phyloP scores from a whole-genome alignment of 495 filamentous ascomycete species.

The Tricharina praecox region DNA sequence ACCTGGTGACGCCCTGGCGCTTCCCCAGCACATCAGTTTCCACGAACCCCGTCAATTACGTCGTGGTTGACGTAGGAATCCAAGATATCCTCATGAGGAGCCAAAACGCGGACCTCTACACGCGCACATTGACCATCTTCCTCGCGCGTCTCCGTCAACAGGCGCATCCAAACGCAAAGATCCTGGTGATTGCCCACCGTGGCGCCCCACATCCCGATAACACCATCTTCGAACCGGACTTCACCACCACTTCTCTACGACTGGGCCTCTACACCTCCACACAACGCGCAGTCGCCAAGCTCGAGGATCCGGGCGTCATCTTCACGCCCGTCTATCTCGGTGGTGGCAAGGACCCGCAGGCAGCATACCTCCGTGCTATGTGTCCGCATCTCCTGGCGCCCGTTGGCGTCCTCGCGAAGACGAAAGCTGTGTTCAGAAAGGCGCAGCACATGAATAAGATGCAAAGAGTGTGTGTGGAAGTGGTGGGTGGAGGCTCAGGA shows the following conservation, averaged over 20 bases:
- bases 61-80: conserved; percentile 15
- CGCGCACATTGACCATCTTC: conserved; percentile 10
- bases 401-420: not conserved
- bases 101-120: conserved; percentile 6
- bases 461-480: conserved; percentile 9
- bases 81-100: conserved; percentile 10
- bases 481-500: not conserved
- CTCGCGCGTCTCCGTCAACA: conserved; percentile 16
- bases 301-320: not conserved
- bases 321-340: not conserved
- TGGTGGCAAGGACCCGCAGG: conserved; percentile 2
- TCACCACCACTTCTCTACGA: not conserved
- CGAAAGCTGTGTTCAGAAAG: not conserved
- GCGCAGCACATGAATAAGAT: not conserved
- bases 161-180: conserved; percentile 11
- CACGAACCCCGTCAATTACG: not conserved
- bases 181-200: conserved; percentile 11
- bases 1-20: conserved; percentile 10
- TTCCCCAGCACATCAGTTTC: conserved; percentile 6
- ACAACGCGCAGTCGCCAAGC: conserved; percentile 4
- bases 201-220: not conserved
- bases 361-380: conserved; percentile 9
- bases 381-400: conserved; percentile 12
- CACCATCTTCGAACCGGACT: not conserved
- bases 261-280: conserved; percentile 12